These are phyloP conservation scores for Colletotrichum sp. DNA, from an alignment of 2,329 filamentous ascomycete genomes.

Conservation along the genomic window DNA sequence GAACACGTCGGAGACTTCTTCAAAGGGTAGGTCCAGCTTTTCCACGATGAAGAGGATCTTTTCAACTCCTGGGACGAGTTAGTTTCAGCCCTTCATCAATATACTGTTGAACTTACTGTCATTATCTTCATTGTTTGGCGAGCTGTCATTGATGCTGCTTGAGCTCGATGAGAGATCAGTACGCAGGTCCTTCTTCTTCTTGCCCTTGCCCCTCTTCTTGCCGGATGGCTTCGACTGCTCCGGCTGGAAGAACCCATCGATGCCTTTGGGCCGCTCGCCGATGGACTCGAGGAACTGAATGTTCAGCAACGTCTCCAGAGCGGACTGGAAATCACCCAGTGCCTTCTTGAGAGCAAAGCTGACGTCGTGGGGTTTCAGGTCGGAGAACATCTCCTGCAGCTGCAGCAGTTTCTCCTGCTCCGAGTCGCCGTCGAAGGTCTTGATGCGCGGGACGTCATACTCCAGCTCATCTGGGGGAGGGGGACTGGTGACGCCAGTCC, in stretches of 20 bases:
- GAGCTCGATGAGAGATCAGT: constrained; percentile 16
- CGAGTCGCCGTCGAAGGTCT: constrained; percentile 43
- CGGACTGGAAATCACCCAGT: constrained; percentile 68
- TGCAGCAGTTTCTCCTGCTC: constrained; percentile 66
- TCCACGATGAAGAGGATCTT: constrained; percentile 51
- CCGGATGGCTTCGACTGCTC: constrained; percentile 46
- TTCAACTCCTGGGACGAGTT: constrained; percentile 32
- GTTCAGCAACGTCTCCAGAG: constrained; percentile 83
- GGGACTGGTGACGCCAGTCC: constrained; percentile 26
- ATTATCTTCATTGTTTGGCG: constrained; percentile 1
- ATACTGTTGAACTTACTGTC: neutral
- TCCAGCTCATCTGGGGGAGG: constrained; percentile 7
- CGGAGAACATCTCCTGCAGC: constrained; percentile 75
- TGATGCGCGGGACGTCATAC: constrained; percentile 19
- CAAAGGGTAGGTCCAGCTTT: constrained; percentile 43
- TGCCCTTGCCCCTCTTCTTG: constrained; percentile 37
- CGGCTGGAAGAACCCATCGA: constrained; percentile 80
- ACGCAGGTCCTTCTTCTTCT: constrained; percentile 30
- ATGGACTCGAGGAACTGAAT: constrained; percentile 77
- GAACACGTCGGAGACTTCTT: constrained; percentile 47
- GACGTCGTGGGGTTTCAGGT: constrained; percentile 70
- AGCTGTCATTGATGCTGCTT: constrained; percentile 6
- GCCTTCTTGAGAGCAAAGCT: constrained; percentile 70
- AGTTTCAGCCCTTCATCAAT: neutral
- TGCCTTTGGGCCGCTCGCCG: constrained; percentile 68